A percentile compares a stretch with the other conserved stretches of the same genome.
phyloP scores from a whole-genome alignment of 345 rosid genomes.

The Citrus unshiu region DNA sequence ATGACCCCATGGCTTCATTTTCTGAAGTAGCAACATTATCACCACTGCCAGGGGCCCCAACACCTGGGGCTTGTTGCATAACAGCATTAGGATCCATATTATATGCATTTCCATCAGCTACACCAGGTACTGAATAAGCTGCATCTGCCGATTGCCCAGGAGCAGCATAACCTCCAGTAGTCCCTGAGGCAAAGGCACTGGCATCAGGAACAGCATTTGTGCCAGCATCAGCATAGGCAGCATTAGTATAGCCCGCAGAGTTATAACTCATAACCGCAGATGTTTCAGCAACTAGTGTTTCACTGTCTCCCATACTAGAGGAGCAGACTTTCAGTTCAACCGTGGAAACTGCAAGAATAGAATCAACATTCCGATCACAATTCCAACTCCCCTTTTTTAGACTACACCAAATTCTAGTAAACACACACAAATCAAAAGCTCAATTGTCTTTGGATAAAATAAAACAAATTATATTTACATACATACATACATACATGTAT shows the following conservation, averaged over 20 bases:
- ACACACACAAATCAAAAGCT: background rate
- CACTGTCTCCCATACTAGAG: constrained; percentile 61
- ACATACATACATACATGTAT: too few relatives aligned
- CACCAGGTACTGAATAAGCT: constrained; percentile 7
- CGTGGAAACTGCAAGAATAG: constrained; percentile 27
- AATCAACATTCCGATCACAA: background rate
- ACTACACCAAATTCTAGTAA: background rate
- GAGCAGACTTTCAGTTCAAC: constrained; percentile 5
- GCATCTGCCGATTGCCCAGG: constrained; percentile 28
- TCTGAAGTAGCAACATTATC: constrained; percentile 23
- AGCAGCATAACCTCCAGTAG: constrained; percentile 29
- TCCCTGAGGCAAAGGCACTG: constrained; percentile 27
- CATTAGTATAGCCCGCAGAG: constrained; percentile 27
- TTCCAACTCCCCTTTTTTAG: too few relatives aligned
- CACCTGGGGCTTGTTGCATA: constrained; percentile 25
- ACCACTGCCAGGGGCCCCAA: constrained; percentile 6
- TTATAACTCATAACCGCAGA: constrained; percentile 35
- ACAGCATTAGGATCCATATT: constrained; percentile 17
- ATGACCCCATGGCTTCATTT: constrained; percentile 14
- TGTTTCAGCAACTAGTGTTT: constrained; percentile 48
- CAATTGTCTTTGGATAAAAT: background rate
- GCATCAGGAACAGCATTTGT: constrained; percentile 17
- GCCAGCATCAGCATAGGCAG: constrained; percentile 19
- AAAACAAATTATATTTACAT: too few relatives aligned
- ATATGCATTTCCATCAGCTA: constrained; percentile 19